phyloP scores from a whole-genome alignment of 805 yeast genomes.

The Candida taoyuanica region DNA sequence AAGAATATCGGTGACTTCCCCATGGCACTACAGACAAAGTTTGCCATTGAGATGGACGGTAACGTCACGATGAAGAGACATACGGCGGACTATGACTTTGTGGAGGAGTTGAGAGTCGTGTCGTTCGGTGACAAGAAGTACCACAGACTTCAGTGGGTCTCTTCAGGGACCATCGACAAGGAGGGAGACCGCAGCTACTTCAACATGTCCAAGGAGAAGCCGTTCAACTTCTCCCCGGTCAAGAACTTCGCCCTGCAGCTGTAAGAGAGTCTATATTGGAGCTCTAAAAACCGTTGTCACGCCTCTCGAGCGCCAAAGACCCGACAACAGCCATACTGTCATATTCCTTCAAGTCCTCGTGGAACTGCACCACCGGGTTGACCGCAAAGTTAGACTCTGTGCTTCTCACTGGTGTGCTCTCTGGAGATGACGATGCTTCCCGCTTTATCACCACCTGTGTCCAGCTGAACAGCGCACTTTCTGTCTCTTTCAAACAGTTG shows the following conservation, averaged over 20 bases:
- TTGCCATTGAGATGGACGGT: conserved; percentile 51
- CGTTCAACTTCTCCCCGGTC: conserved; percentile 73
- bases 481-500: background rate
- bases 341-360: too few species aligned
- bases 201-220: conserved; percentile 65
- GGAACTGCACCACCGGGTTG: too few species aligned
- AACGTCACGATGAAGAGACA: conserved; percentile 51
- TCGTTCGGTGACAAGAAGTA: conserved; percentile 60
- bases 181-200: conserved; percentile 54
- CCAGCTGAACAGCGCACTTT: too few species aligned
- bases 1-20: conserved; percentile 30
- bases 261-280: too few species aligned
- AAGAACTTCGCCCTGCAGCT: background rate
- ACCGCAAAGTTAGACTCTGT: too few species aligned
- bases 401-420: too few species aligned
- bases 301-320: too few species aligned
- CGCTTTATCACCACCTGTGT: too few species aligned
- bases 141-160: conserved; percentile 69
- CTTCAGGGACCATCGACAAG: conserved; percentile 53
- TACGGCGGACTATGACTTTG: conserved; percentile 55
- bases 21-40: conserved; percentile 32
- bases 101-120: conserved; percentile 56
- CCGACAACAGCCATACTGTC: too few species aligned
- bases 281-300: too few species aligned
- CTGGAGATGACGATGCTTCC: too few species aligned